These are phyloP conservation scores for Euphorbia lathyris DNA, from an alignment of 345 rosid species.

Conservation along the genomic window DNA sequence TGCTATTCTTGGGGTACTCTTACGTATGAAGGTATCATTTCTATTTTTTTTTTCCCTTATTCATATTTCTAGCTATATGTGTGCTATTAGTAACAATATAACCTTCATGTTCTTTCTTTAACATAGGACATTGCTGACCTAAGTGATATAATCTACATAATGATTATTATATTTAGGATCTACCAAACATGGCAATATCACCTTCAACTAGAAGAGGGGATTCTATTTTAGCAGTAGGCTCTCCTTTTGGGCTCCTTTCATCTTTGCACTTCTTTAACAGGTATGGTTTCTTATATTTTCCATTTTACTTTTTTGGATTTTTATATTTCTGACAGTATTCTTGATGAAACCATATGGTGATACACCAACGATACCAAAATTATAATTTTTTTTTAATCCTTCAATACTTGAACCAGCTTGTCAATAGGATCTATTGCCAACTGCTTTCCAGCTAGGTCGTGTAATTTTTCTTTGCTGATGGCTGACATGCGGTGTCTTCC, in stretches of 20 bases:
- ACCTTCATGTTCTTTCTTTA: background rate
- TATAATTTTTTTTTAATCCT: constrained; percentile 2
- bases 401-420: constrained; percentile 49
- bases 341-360: background rate
- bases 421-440: constrained; percentile 81
- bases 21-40: constrained; percentile 43
- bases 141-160: constrained; percentile 5
- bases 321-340: constrained; percentile 7
- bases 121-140: constrained; percentile 8
- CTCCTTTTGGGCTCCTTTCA: constrained; percentile 94
- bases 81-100: background rate
- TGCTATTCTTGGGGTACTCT: constrained; percentile 72
- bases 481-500: constrained; percentile 96
- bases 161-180: constrained; percentile 46
- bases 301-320: constrained; percentile 15
- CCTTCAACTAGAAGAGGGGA: constrained; percentile 54
- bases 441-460: constrained; percentile 61
- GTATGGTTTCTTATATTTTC: constrained; percentile 37
- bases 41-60: constrained; percentile 6
- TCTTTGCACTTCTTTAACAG: constrained; percentile 88
- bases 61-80: background rate
- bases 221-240: constrained; percentile 71
- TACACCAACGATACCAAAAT: background rate
- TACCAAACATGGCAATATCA: constrained; percentile 40
- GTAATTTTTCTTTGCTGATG: constrained; percentile 61